Base-by-base conservation (phyloP, 352 stramenopile species). In the Peronospora tabacina region DNA sequence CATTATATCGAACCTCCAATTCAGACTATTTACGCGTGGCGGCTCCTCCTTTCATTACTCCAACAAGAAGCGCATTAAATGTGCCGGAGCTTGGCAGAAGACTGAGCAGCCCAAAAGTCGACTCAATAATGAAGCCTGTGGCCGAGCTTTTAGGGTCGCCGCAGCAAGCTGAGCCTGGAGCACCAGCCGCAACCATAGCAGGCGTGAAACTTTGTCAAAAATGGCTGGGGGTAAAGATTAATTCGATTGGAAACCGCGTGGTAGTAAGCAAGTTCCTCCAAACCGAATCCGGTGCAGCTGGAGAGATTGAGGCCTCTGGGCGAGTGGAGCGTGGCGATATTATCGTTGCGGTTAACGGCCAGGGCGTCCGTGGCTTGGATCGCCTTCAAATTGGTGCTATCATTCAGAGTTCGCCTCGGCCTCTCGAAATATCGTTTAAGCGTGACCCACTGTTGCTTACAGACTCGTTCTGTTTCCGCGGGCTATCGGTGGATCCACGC, bases 211-310 rank as follows among this genome's bases (percentile, higher is more conserved):
- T 88, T 24, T 63, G 74, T 13, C 75, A 84, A 44, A 80, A 85
- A 41, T 88, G 74, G 77, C 60, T 88, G 13, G 74, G 77, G 17
- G 63, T 88, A 30, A 86, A 86, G 62, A 86, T 88, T 50, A 86
- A 84, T 50, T 82, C 72, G 40, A 77, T 88, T 41, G 77, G 77
- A 15, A 75, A 75, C 32, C 70, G 73, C 20, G 70, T 88, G 36
- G 66, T 86, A 29, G 66, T 88, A 41, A 88, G 77, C 62, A 85
- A 84, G 38, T 88, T 88, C 24, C 33, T 86, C 40, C 75, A 71
- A 7, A 58, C 72, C 17, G 70, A 74, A 8, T 75, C 68, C 0
- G 77, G 75, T 7, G 72, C 70, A 0, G 49, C 76, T 20, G 78
- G 78, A 32, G 78, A 90, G 55, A 84, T 90, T 40, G 75, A 90